Evolutionary conservation across 2,329 filamentous ascomycete genomes (phyloP).

Genomic region (Fusarium decemcellulare): DNA sequence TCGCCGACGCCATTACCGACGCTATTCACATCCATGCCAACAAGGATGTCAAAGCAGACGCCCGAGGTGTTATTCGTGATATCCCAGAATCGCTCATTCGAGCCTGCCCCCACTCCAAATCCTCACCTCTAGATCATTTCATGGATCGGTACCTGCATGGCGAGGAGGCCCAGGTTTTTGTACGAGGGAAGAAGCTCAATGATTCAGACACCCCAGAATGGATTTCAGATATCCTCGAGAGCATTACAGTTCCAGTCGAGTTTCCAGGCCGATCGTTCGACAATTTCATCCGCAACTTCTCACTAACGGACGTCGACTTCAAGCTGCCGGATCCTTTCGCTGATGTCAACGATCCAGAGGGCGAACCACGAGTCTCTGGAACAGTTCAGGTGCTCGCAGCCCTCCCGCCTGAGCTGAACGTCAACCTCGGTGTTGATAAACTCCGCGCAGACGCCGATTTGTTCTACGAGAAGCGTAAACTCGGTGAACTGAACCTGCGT

Average conservation of each 20-base stretch:
- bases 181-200: conserved; percentile 81
- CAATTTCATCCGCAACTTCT: conserved; percentile 88
- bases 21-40: conserved; percentile 77
- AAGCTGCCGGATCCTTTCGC: conserved; percentile 85
- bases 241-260: conserved; percentile 86
- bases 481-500: conserved; percentile 84
- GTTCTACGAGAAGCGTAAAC: conserved; percentile 81
- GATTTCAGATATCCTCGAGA: conserved; percentile 84
- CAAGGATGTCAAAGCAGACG: conserved; percentile 76
- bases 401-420: conserved; percentile 88
- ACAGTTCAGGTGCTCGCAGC: conserved; percentile 84
- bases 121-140: conserved; percentile 88
- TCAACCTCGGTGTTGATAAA: conserved; percentile 82
- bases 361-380: conserved; percentile 85
- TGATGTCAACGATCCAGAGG: conserved; percentile 79
- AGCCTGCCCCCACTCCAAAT: conserved; percentile 81
- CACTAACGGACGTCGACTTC: conserved; percentile 88
- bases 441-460: conserved; percentile 86
- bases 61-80: conserved; percentile 78
- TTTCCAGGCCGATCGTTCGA: conserved; percentile 88
- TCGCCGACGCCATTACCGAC: conserved; percentile 82
- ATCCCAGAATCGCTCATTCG: conserved; percentile 81
- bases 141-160: conserved; percentile 87
- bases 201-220: conserved; percentile 81
- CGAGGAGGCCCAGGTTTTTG: conserved; percentile 82